A percentile compares a stretch with the other conserved stretches of the same genome.
Evolutionary conservation across 345 rosid genomes (phyloP).

Genomic region (Rhodamnia rubescens): DNA sequence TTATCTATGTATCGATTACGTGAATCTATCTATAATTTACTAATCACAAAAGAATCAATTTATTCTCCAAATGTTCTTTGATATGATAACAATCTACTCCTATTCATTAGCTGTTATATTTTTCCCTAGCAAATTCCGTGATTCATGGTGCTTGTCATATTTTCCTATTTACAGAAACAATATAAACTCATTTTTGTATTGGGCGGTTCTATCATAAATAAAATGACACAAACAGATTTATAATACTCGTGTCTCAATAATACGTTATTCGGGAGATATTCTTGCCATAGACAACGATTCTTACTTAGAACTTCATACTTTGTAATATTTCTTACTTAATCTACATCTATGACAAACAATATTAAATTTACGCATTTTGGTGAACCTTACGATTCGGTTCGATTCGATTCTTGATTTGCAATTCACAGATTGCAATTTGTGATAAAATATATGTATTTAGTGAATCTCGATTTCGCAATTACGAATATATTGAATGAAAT

Average conservation of each 20-base stretch:
- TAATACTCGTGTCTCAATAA: neutral
- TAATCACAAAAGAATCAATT: neutral
- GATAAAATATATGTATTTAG: no score
- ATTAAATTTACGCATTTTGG: neutral
- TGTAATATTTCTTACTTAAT: neutral
- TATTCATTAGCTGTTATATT: neutral
- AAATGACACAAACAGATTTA: neutral
- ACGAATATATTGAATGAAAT: neutral
- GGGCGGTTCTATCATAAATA: neutral
- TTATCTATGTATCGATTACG: neutral
- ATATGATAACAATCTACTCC: neutral
- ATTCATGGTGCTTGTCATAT: neutral
- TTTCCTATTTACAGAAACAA: neutral
- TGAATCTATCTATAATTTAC: neutral
- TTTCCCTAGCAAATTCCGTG: neutral
- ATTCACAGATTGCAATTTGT: no score
- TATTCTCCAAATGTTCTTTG: neutral
- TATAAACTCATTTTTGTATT: neutral
- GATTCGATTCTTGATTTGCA: no score
- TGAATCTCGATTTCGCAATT: neutral
- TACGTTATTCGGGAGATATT: neutral
- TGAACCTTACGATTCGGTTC: neutral
- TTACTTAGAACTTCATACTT: neutral
- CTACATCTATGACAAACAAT: neutral
- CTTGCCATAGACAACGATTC: neutral